Conservation (phyloP, 2,329 filamentous ascomycete species). For the Colletotrichum orchidophilum region DNA sequence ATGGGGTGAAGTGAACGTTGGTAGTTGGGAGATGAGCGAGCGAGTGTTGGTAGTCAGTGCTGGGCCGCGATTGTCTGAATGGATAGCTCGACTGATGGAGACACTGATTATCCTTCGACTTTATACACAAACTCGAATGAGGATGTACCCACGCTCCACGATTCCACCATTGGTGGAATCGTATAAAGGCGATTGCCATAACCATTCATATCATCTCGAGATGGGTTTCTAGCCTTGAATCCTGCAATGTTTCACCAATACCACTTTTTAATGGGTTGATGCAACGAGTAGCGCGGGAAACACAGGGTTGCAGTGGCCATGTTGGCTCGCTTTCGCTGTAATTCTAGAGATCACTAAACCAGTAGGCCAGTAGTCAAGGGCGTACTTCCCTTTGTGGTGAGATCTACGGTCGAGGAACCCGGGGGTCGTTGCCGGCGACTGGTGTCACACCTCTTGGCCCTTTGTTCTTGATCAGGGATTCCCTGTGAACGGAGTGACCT, state of each 20-base stretch:
- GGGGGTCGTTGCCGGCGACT: neutral
- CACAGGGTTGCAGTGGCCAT: neutral
- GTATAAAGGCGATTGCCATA: neutral
- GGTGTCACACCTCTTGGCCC: neutral
- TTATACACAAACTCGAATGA: neutral
- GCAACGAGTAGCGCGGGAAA: neutral
- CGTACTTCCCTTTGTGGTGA: neutral
- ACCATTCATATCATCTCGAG: neutral
- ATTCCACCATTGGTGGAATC: neutral
- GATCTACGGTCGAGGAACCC: neutral
- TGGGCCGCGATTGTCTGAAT: neutral
- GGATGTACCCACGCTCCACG: neutral
- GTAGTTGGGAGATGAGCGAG: neutral
- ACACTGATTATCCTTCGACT: neutral
- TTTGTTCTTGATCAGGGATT: neutral
- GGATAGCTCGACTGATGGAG: too few species aligned
- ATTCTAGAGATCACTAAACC: neutral
- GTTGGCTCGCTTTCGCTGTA: neutral
- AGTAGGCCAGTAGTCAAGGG: neutral
- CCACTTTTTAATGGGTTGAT: neutral
- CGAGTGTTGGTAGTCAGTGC: neutral
- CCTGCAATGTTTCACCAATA: slow-evolving; percentile 1
- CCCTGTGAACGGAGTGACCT: neutral
- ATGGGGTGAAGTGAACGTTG: neutral
- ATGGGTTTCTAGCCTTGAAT: neutral